Base-by-base conservation (phyloP, 129 eudicot species). In the Heracleum sosnowskyi region DNA sequence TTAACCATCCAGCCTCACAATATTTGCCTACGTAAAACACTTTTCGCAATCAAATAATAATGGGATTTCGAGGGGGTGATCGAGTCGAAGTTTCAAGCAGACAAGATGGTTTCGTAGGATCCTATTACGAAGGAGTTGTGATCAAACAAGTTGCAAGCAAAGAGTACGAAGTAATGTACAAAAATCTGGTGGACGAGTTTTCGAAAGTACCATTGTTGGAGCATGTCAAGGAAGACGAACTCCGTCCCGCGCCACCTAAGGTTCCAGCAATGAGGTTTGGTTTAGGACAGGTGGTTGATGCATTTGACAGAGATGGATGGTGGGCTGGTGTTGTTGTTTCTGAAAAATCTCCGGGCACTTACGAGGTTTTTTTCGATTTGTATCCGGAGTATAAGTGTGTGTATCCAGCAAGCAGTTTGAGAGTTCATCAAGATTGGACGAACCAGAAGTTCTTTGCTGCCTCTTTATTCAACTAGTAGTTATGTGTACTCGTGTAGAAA, bases 401-500 rank as follows among this genome's bases (percentile, higher is more conserved):
- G 7, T 63, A 63, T 28, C 36, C 69, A 13, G 69, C 69, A 12
- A 63, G 69, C 36, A 63, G 69, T 26, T 63, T 63, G 1, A 1
- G 69, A 4, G 36, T 63, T 63, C 69, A 63, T 63, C 69, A 63
- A 63, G 69, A 63, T 63, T 63, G 69, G 69, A n/a, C 28, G 11
- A 63, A 28, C 20, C 15, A 55, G 11, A 55, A 55, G 63, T 18
- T 5, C 12, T 55, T 26, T 11, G 12, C 24, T 55, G 22, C 29
- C 5, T 55, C 29, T 55, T 55, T 1, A 7, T 22, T 1, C 11
- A 22, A 51, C 62, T 51, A 51, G 62, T n/a, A n/a, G n/a, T n/a
- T n/a, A n/a, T n/a, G n/a, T n/a, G n/a, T n/a, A n/a, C n/a, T n/a
- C n/a, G n/a, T n/a, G n/a, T n/a, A n/a, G n/a, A n/a, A n/a, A n/a